Evolutionary conservation across 2,329 filamentous ascomycete genomes (phyloP).

Genomic region (Colletotrichum plurivorum): DNA sequence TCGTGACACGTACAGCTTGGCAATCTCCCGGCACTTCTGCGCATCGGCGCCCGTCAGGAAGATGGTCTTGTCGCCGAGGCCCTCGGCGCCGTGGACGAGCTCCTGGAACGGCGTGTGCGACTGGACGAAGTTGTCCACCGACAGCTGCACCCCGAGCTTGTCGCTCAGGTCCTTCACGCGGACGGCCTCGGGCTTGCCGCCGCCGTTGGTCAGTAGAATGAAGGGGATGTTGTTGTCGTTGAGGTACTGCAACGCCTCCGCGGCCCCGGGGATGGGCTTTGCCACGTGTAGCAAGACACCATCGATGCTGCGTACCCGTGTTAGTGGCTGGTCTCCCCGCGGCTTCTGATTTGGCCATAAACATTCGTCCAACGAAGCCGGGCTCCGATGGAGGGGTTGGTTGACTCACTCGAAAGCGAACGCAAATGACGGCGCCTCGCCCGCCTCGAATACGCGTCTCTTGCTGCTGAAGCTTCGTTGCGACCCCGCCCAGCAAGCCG

Average conservation of each 20-base stretch:
- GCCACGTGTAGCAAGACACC: constrained; percentile 92
- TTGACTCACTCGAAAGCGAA: constrained; percentile 55
- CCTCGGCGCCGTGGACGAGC: constrained; percentile 70
- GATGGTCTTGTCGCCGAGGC: constrained; percentile 76
- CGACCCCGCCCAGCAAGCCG: background rate
- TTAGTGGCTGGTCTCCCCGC: too few relatives aligned
- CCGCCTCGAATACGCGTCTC: constrained; percentile 36
- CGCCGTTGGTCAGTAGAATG: constrained; percentile 96
- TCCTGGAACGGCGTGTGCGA: constrained; percentile 92
- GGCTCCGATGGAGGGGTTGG: background rate
- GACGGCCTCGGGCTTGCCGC: constrained; percentile 81
- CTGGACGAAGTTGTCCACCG: constrained; percentile 77
- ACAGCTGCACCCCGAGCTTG: constrained; percentile 66
- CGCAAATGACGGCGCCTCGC: constrained; percentile 51
- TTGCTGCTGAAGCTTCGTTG: constrained; percentile 32
- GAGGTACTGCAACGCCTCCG: constrained; percentile 80
- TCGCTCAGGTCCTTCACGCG: constrained; percentile 41
- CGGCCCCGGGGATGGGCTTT: constrained; percentile 83
- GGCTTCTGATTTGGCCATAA: too few relatives aligned
- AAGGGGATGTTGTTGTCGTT: constrained; percentile 85
- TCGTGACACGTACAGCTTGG: constrained; percentile 66
- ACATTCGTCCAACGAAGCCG: background rate
- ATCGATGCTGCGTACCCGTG: constrained; percentile 73
- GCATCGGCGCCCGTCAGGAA: constrained; percentile 81
- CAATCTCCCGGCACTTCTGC: constrained; percentile 78